A percentile compares a stretch with the other conserved stretches of the same genome.
phyloP scores from a whole-genome alignment of 2,329 filamentous ascomycete genomes.

The Zymoseptoria tritici region DNA sequence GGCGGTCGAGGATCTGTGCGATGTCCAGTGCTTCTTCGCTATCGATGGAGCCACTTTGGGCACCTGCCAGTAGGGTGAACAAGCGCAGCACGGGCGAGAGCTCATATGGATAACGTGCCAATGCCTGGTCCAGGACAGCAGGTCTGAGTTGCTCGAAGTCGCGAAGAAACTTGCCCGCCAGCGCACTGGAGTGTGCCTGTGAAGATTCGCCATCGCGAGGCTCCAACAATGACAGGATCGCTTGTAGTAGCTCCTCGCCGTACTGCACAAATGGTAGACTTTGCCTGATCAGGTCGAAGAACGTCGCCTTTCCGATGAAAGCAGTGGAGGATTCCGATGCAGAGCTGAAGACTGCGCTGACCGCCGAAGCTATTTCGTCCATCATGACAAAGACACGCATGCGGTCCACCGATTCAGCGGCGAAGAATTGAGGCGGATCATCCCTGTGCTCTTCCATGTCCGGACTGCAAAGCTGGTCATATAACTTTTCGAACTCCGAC shows the following conservation, averaged over 20 bases:
- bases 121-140: constrained; percentile 58
- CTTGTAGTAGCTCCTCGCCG: constrained; percentile 60
- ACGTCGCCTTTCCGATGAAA: constrained; percentile 54
- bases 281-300: constrained; percentile 64
- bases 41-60: constrained; percentile 1
- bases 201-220: constrained; percentile 8
- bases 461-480: constrained; percentile 14
- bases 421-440: constrained; percentile 32
- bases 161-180: constrained; percentile 48
- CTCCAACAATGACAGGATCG: constrained; percentile 56
- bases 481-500: constrained; percentile 23
- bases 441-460: constrained; percentile 31
- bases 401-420: constrained; percentile 37
- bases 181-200: constrained; percentile 8
- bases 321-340: constrained; percentile 48
- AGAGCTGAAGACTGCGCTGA: constrained; percentile 42
- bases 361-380: constrained; percentile 35
- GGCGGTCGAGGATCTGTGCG: constrained; percentile 57
- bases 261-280: constrained; percentile 64
- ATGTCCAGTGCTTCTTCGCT: constrained; percentile 29
- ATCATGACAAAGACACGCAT: constrained; percentile 45
- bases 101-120: constrained; percentile 78
- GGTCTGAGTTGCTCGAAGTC: constrained; percentile 50
- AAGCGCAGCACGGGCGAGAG: constrained; percentile 61
- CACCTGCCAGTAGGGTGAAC: constrained; percentile 18